Evolutionary conservation across 768 basidiomycete genomes (phyloP).

Genomic region (Agrocybe chaxingu): DNA sequence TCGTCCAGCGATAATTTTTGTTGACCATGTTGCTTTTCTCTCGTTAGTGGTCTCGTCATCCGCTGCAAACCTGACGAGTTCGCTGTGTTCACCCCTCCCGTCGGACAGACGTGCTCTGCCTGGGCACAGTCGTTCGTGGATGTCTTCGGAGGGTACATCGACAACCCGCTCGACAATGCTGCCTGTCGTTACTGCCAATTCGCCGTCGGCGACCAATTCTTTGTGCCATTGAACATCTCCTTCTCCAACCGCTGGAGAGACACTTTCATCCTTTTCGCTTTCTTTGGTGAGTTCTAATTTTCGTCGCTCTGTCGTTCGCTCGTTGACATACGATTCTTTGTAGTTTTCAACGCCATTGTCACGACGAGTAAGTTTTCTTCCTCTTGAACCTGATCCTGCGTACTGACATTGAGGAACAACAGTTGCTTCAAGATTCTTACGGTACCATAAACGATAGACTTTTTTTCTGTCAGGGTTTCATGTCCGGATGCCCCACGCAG

Average conservation of each 20-base stretch:
- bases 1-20: too few relatives aligned
- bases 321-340: background rate
- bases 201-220: slow-evolving; percentile 67
- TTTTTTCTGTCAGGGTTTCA: too few relatives aligned
- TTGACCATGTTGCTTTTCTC: slow-evolving; percentile 7
- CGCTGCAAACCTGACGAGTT: slow-evolving; percentile 69
- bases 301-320: background rate
- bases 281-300: slow-evolving; percentile 39
- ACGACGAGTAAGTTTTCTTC: slow-evolving; percentile 40
- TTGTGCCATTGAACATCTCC: slow-evolving; percentile 60
- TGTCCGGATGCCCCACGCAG: too few relatives aligned
- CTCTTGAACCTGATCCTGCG: background rate
- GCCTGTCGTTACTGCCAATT: slow-evolving; percentile 77
- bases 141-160: slow-evolving; percentile 68
- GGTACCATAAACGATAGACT: slow-evolving; percentile 62
- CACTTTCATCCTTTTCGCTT: slow-evolving; percentile 62
- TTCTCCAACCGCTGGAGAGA: slow-evolving; percentile 68
- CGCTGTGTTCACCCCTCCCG: slow-evolving; percentile 66
- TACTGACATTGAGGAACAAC: background rate
- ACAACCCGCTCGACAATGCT: slow-evolving; percentile 56
- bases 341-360: slow-evolving; percentile 69
- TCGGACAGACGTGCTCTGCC: slow-evolving; percentile 64
- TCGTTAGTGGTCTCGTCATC: slow-evolving; percentile 57
- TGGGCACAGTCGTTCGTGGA: slow-evolving; percentile 72
- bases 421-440: slow-evolving; percentile 69